Percentiles rank a stretch among this genome's conserved stretches.
phyloP scores from a whole-genome alignment of 2,329 filamentous ascomycete species.

The Pestalotiopsis fici region DNA sequence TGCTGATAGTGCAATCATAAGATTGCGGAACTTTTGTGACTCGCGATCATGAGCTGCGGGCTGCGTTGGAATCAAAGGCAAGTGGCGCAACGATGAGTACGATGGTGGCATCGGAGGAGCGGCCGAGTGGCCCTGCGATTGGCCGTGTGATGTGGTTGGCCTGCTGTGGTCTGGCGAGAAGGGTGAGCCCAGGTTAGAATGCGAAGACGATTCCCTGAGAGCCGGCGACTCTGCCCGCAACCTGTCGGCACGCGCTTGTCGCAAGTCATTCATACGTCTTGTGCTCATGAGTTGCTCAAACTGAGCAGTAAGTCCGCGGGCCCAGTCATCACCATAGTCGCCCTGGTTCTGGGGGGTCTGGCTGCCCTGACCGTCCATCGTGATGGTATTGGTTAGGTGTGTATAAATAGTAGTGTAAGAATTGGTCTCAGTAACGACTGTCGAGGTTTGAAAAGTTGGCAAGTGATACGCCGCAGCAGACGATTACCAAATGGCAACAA shows the following conservation, averaged over 20 bases:
- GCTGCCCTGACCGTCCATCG: constrained; percentile 24
- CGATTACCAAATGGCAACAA: neutral
- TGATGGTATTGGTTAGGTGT: constrained; percentile 5
- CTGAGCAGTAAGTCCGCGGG: constrained; percentile 75
- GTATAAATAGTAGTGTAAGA: neutral
- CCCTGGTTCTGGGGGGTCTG: constrained; percentile 18
- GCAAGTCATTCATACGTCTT: constrained; percentile 83
- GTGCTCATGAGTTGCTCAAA: constrained; percentile 87
- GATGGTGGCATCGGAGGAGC: constrained; percentile 40
- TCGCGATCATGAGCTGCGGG: constrained; percentile 66
- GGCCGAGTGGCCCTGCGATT: constrained; percentile 36
- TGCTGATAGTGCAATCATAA: constrained; percentile 81
- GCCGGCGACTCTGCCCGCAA: constrained; percentile 60
- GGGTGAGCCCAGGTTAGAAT: constrained; percentile 44
- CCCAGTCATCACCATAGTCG: constrained; percentile 71
- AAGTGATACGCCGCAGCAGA: neutral
- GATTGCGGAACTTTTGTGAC: constrained; percentile 76
- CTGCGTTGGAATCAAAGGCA: constrained; percentile 66
- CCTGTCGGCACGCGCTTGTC: constrained; percentile 59
- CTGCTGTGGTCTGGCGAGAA: constrained; percentile 40
- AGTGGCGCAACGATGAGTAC: constrained; percentile 50
- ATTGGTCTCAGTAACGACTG: neutral
- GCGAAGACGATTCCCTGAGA: constrained; percentile 51
- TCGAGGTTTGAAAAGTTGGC: neutral
- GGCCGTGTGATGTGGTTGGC: constrained; percentile 48